Base-by-base conservation (phyloP, 768 basidiomycete species). In the Podaxis mareebaensis region DNA sequence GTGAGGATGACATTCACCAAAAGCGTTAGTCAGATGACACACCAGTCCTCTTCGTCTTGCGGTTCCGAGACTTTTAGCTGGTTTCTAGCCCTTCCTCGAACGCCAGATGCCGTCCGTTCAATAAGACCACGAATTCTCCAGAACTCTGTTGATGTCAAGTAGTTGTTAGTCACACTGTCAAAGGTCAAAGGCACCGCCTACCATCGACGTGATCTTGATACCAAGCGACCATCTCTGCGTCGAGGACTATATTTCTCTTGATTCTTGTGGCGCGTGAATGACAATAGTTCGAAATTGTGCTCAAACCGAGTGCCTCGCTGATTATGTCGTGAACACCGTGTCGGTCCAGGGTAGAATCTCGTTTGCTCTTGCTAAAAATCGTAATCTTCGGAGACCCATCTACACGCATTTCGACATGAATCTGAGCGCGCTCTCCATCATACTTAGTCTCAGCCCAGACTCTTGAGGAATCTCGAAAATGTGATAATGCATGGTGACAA, bases 361-460 rank as follows among this genome's bases (percentile, higher is more conserved):
- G 76, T 62, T 85, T 88, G 68, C 91, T 94, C 75, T 98, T 96
- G 77, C 92, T 95, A 72, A 90, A 95, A 44, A 96, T 94, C 0
- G 76, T 87, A 64, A 96, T 90, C 38, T 76, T 77, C 4, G 81
- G 74, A 4, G 72, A 67, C 0, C 68, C 72, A 13, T 78, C 72
- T 3, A 67, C 69, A 4, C 69, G 64, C 2, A 88, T 70, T 69
- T 88, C 79, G 24, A 95, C 83, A 70, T 98, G 95, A 28, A 96
- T 93, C 68, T 98, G 95, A 60, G 94, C 89, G n/a, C 95, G 83
- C 74, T 96, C 95, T 10, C 95, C 95, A 63, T 96, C 95, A 72
- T 96, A 96, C 73, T 98, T 98, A 0, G 88, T 95, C 76, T 98
- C 95, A 1, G 90, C 92, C 85, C 91, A 96, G 8, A 95, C 78